Evolutionary conservation across 2,329 filamentous ascomycete species (phyloP), one percentile per base, ranked within the genome.

Genomic region (Microascus cirrosus): DNA sequence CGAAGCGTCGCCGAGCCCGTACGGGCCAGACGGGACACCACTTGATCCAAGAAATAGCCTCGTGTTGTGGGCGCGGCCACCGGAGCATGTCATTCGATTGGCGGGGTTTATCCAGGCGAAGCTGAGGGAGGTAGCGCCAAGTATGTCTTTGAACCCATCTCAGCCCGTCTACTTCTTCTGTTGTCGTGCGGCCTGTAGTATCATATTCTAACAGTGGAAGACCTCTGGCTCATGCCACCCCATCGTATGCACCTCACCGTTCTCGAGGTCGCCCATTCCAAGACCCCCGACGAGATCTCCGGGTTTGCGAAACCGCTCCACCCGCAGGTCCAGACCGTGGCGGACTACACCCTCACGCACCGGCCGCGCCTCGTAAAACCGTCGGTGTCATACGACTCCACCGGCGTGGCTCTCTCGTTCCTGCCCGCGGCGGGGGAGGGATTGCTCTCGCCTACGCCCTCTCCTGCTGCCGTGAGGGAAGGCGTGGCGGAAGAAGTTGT

Each of bases 41-140:
- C 48, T 57, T 7, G 93, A 97, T 68, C 81, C 83, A 50, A 78
- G 93, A 48, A 80, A 96, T 66, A 95, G 92, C 67, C 77, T 96
- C 12, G 89, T 91, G 0, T 85, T 96, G 67, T 96, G 91, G 90
- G 90, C 89, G 3, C 79, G 92, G 7, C 93, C 93, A 18, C 88
- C 92, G 0, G 72, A 82, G 53, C 83, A 86, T 63, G 77, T 96
- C 20, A 77, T 86, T 53, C 73, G 79, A 22, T 72, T 97, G 59
- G 83, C 93, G 2, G 71, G 74, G 2, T 78, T 80, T 59, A 73
- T 96, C 34, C 93, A 96, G 70, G 70, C 77, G 55, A 78, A 82
- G 65, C 74, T 95, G 54, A 75, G 77, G 59, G 72, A 77, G 22
- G 78, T 82, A 22, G 85, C 86, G 15, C 88, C 90, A 39, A 81